These are phyloP conservation scores for Phytophthora foliorum DNA, from an alignment of 352 stramenopile species.

Conservation along the genomic window DNA sequence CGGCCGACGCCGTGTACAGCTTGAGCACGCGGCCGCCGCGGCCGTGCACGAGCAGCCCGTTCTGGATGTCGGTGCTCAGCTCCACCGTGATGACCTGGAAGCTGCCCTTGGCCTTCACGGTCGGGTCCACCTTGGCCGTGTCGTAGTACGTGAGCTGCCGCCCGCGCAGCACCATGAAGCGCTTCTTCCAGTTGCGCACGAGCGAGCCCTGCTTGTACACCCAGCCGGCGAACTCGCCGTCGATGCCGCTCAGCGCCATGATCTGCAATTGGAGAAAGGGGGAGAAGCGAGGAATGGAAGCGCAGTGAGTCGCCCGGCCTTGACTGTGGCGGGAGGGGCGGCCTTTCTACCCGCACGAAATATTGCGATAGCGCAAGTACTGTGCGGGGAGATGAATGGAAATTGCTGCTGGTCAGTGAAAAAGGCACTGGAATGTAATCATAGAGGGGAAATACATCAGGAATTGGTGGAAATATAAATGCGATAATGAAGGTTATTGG, in stretches of 20 bases:
- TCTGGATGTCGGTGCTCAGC: constrained; percentile 84
- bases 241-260: constrained; percentile 51
- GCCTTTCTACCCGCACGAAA: constrained; percentile 1
- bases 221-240: constrained; percentile 78
- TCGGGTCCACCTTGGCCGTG: constrained; percentile 62
- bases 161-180: constrained; percentile 85
- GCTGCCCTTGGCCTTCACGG: constrained; percentile 79
- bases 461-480: background rate
- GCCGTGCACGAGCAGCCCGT: constrained; percentile 84
- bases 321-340: background rate
- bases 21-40: constrained; percentile 86
- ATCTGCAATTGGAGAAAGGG: constrained; percentile 2
- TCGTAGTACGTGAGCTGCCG: constrained; percentile 90
- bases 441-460: background rate
- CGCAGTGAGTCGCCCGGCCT: constrained; percentile 3
- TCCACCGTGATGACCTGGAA: constrained; percentile 91
- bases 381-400: background rate
- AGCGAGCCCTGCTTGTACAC: constrained; percentile 88
- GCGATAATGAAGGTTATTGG: background rate
- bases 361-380: background rate
- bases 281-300: constrained; percentile 12
- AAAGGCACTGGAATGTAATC: too few species aligned
- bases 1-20: constrained; percentile 84
- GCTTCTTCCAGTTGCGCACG: constrained; percentile 89
- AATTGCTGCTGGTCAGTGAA: too few species aligned